phyloP scores from a whole-genome alignment of 192 early-diverging fungal genomes.

The Coemansia sp. region DNA sequence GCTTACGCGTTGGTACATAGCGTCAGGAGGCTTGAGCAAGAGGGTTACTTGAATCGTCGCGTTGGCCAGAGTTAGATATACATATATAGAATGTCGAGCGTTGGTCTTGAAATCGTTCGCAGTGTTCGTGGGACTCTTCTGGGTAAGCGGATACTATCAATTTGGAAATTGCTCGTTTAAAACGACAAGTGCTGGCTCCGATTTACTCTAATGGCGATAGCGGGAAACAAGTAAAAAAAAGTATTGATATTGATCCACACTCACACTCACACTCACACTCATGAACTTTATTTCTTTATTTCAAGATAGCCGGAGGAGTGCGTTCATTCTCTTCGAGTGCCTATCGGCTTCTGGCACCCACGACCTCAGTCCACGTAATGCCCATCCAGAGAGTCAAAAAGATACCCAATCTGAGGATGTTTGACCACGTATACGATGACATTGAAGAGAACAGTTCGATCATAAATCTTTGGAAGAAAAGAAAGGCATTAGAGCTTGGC shows the following conservation, averaged over 20 bases:
- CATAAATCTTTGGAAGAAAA: slow-evolving; percentile 50
- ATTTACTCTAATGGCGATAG: too few species aligned
- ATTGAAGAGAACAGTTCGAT: slow-evolving; percentile 43
- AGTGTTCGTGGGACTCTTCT: background rate
- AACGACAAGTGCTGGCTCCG: too few species aligned
- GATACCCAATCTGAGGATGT: slow-evolving; percentile 30
- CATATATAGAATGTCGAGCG: background rate
- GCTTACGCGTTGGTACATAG: background rate
- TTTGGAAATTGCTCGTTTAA: background rate
- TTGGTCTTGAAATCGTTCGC: background rate
- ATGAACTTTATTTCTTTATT: background rate
- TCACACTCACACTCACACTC: too few species aligned
- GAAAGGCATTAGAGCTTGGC: slow-evolving; percentile 38
- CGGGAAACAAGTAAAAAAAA: background rate
- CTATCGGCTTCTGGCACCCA: background rate
- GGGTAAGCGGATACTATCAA: background rate
- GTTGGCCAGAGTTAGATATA: background rate
- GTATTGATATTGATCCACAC: background rate
- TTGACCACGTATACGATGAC: slow-evolving; percentile 48
- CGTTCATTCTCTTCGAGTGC: slow-evolving; percentile 1
- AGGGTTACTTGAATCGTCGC: background rate
- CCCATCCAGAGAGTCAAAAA: slow-evolving; percentile 1
- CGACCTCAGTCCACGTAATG: background rate
- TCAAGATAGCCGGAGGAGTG: background rate
- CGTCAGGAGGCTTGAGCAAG: background rate